phyloP scores from a whole-genome alignment of 805 yeast species.

The Starmerella asiatica region DNA sequence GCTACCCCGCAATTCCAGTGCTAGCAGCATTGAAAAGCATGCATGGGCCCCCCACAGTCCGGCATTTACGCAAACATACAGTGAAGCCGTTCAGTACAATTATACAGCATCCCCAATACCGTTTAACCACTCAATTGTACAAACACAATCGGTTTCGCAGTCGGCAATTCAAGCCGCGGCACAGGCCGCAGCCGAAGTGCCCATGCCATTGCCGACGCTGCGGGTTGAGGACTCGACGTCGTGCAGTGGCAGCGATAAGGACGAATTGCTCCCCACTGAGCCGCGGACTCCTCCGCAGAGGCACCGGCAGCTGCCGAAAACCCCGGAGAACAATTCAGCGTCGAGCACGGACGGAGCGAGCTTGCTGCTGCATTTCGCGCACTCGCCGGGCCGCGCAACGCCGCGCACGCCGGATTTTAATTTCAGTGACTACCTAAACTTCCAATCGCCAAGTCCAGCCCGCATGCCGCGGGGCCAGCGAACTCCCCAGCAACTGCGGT shows the following conservation, averaged over 20 bases:
- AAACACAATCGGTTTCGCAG: too few species aligned
- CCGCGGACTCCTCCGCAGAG: constrained; percentile 18
- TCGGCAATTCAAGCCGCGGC: background rate
- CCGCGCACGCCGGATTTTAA: constrained; percentile 40
- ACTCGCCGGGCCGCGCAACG: constrained; percentile 44
- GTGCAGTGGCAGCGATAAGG: constrained; percentile 1
- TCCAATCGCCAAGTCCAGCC: constrained; percentile 51
- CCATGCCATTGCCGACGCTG: background rate
- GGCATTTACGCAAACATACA: too few species aligned
- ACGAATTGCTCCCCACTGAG: constrained; percentile 9
- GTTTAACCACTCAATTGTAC: too few species aligned
- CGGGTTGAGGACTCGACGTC: background rate
- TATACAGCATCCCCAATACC: too few species aligned
- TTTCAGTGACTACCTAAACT: constrained; percentile 69
- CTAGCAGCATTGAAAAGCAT: constrained; percentile 2
- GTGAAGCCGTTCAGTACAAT: too few species aligned
- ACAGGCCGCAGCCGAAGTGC: background rate
- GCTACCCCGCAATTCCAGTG: constrained; percentile 9
- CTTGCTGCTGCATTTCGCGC: constrained; percentile 64
- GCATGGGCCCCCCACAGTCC: too few species aligned
- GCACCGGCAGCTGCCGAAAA: constrained; percentile 19
- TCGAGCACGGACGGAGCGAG: constrained; percentile 56
- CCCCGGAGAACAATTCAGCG: constrained; percentile 22
- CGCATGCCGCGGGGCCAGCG: constrained; percentile 4
- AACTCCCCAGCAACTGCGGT: constrained; percentile 10